phyloP scores from a whole-genome alignment of 1,284 basidiomycete genomes.

The Cryptococcus sp. region DNA sequence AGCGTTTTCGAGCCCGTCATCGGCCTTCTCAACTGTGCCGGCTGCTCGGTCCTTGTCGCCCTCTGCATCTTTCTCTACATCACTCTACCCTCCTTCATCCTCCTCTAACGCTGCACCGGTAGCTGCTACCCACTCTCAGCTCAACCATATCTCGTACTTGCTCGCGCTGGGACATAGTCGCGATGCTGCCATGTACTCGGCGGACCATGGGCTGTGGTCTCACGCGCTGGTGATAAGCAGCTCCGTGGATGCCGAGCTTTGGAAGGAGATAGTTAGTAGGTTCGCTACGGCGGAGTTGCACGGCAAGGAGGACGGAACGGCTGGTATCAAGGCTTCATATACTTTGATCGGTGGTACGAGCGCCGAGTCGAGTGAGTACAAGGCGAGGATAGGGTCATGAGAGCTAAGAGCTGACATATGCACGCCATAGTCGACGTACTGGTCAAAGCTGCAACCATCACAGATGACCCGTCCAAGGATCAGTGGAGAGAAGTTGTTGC shows the following conservation, averaged over 20 bases:
- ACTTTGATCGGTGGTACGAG: conserved; percentile 73
- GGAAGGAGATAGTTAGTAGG: conserved; percentile 84
- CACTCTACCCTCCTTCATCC: conserved; percentile 11
- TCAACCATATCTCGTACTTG: conserved; percentile 75
- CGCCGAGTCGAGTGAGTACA: conserved; percentile 62
- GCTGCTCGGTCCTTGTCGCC: conserved; percentile 13
- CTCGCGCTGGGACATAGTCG: conserved; percentile 78
- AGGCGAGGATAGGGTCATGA: neutral
- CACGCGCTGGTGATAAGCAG: conserved; percentile 95
- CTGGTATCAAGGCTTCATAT: conserved; percentile 69
- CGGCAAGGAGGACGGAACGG: conserved; percentile 22
- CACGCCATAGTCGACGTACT: conserved; percentile 39
- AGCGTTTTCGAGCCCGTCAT: conserved; percentile 59
- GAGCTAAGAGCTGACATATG: neutral
- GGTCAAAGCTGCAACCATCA: conserved; percentile 32
- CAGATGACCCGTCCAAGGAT: conserved; percentile 48
- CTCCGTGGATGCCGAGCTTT: conserved; percentile 86
- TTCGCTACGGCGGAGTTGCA: conserved; percentile 79
- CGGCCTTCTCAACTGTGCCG: conserved; percentile 1
- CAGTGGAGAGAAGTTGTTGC: conserved; percentile 81
- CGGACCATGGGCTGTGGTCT: conserved; percentile 85
- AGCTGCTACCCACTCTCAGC: conserved; percentile 54
- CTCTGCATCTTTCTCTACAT: conserved; percentile 23
- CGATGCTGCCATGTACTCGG: conserved; percentile 82
- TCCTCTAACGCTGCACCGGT: conserved; percentile 24